Percentiles rank a stretch among this genome's conserved stretches.
phyloP scores from a whole-genome alignment of 2,329 filamentous ascomycete species.

The Cladosporium sp. region DNA sequence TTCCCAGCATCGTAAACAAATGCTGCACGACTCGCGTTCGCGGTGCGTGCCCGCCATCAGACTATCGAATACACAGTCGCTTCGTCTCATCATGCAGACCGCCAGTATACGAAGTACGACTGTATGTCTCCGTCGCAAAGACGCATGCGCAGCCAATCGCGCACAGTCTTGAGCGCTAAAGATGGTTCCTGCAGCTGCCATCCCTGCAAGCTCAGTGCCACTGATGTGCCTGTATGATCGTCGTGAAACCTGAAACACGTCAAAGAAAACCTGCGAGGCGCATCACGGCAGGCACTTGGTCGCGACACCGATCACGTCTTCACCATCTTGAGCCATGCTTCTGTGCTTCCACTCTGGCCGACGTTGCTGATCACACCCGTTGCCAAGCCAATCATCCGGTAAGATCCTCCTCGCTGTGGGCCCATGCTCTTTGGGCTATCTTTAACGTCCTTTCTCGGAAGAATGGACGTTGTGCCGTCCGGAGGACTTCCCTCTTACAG shows the following conservation, averaged over 20 bases:
- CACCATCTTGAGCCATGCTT: conserved; percentile 3
- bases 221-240: conserved; percentile 16
- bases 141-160: conserved; percentile 8
- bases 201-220: conserved; percentile 1
- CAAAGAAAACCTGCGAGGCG: background rate
- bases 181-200: conserved; percentile 10
- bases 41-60: background rate
- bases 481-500: background rate
- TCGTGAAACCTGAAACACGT: conserved; percentile 13
- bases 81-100: background rate
- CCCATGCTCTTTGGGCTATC: background rate
- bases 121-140: background rate
- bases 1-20: background rate
- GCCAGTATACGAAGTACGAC: background rate
- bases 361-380: conserved; percentile 13
- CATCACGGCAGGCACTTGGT: conserved; percentile 1
- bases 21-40: conserved; percentile 8
- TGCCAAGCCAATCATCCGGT: conserved; percentile 15
- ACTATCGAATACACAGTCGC: background rate
- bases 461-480: background rate
- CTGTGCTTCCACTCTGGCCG: background rate
- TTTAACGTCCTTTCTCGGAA: conserved; percentile 5
- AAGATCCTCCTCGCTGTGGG: conserved; percentile 5
- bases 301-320: background rate
- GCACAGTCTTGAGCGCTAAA: background rate